These are phyloP conservation scores for Fibroporia radiculosa DNA, from an alignment of 768 basidiomycete species.

Conservation along the genomic window DNA sequence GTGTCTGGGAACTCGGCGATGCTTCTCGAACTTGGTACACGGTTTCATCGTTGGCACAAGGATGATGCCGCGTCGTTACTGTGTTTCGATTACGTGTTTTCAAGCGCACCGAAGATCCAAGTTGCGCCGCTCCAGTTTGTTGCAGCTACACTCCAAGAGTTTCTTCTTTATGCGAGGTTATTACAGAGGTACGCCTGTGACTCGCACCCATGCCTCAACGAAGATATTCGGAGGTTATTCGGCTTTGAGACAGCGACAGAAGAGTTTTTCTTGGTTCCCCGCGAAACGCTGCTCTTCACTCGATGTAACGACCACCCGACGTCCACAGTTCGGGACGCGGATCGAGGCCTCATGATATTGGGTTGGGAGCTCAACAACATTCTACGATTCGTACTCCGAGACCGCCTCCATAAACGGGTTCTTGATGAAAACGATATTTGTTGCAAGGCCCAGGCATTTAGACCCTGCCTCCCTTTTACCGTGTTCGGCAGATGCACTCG, in stretches of 20 bases:
- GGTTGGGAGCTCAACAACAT: slow-evolving; percentile 16
- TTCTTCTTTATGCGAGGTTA: slow-evolving; percentile 5
- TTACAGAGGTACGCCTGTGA: slow-evolving; percentile 23
- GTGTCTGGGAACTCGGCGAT: slow-evolving; percentile 12
- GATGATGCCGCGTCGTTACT: slow-evolving; percentile 24
- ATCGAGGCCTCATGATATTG: slow-evolving; percentile 3
- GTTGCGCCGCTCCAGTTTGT: background rate
- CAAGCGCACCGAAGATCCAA: background rate
- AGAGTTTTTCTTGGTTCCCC: slow-evolving; percentile 22
- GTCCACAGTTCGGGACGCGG: background rate
- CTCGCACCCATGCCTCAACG: slow-evolving; percentile 18
- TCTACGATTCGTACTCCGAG: slow-evolving; percentile 20
- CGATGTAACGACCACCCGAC: background rate
- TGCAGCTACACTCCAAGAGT: background rate
- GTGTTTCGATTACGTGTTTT: slow-evolving; percentile 3
- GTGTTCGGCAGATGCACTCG: slow-evolving; percentile 12
- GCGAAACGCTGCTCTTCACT: slow-evolving; percentile 20
- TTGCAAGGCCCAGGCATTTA: slow-evolving; percentile 23
- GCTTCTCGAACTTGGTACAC: slow-evolving; percentile 26
- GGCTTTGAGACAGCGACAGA: slow-evolving; percentile 8
- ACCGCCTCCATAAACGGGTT: slow-evolving; percentile 23
- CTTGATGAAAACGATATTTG: slow-evolving; percentile 27
- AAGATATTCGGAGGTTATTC: slow-evolving; percentile 27
- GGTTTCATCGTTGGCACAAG: slow-evolving; percentile 20
- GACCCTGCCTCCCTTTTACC: slow-evolving; percentile 28